Percentiles rank a stretch among this genome's conserved stretches.
phyloP scores from a whole-genome alignment of 2,329 filamentous ascomycete genomes.

The Penicillium occitanis region DNA sequence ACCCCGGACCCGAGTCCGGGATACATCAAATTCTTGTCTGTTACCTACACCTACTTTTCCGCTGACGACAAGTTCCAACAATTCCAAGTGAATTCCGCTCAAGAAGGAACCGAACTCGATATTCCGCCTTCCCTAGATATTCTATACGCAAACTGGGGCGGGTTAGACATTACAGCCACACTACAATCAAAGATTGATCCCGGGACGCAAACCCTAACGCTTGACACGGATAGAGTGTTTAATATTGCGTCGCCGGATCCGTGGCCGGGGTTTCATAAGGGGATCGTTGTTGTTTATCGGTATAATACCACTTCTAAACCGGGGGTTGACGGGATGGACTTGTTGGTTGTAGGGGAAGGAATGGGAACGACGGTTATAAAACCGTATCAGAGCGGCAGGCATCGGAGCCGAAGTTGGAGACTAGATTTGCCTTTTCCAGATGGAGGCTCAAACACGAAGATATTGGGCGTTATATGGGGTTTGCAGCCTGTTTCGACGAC shows the following conservation, averaged over 20 bases:
- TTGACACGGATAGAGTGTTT: not conserved
- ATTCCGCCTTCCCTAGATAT: not conserved
- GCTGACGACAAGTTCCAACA: not conserved
- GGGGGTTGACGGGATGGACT: not conserved
- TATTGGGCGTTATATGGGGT: not conserved
- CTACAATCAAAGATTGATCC: not conserved
- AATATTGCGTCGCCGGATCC: not conserved
- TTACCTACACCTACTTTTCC: not conserved
- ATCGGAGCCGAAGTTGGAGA: not conserved
- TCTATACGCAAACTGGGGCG: slow-evolving; percentile 1
- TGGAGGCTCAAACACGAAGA: not conserved
- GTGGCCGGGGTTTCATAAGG: not conserved
- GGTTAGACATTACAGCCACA: not conserved
- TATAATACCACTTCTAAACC: not conserved
- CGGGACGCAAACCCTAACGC: not conserved
- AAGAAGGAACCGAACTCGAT: not conserved
- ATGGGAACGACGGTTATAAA: not conserved
- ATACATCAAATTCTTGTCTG: slow-evolving; percentile 1
- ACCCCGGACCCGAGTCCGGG: slow-evolving; percentile 3
- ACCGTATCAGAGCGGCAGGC: not conserved
- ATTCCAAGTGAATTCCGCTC: not conserved
- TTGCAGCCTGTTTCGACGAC: not conserved
- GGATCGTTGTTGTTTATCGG: not conserved
- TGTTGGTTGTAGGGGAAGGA: not conserved
- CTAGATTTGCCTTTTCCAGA: not conserved